Conservation (phyloP, 1,284 basidiomycete species). For the Mycena citricolor region DNA sequence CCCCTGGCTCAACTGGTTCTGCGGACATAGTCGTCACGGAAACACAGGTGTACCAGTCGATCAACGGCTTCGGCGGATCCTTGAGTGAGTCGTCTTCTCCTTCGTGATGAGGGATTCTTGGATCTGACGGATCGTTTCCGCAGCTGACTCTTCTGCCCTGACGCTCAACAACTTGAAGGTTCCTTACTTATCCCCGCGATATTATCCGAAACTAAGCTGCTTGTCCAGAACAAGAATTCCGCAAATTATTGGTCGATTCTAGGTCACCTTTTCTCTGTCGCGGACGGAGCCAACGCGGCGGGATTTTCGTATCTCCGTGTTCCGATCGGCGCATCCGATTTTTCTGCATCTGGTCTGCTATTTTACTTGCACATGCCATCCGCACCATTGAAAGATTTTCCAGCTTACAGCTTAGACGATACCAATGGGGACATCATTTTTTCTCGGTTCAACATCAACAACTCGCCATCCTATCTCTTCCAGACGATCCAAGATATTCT, state of each 20-base stretch:
- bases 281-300: constrained; percentile 47
- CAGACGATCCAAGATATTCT: constrained; percentile 51
- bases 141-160: constrained; percentile 54
- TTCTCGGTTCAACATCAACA: constrained; percentile 46
- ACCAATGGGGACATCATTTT: constrained; percentile 47
- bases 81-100: constrained; percentile 37
- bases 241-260: constrained; percentile 48
- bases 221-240: constrained; percentile 37
- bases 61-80: constrained; percentile 51
- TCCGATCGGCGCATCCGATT: constrained; percentile 55
- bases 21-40: constrained; percentile 51
- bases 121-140: neutral
- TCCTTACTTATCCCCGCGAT: neutral
- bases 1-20: constrained; percentile 41
- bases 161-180: constrained; percentile 52
- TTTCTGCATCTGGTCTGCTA: constrained; percentile 36
- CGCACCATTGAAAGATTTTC: neutral
- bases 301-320: constrained; percentile 53
- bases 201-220: neutral
- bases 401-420: constrained; percentile 53
- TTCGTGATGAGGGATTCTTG: neutral
- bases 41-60: constrained; percentile 41
- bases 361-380: neutral
- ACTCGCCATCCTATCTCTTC: constrained; percentile 50
- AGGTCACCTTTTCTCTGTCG: constrained; percentile 43